Base-by-base conservation (phyloP, 2,329 filamentous ascomycete genomes). In the Penicillium sp. region DNA sequence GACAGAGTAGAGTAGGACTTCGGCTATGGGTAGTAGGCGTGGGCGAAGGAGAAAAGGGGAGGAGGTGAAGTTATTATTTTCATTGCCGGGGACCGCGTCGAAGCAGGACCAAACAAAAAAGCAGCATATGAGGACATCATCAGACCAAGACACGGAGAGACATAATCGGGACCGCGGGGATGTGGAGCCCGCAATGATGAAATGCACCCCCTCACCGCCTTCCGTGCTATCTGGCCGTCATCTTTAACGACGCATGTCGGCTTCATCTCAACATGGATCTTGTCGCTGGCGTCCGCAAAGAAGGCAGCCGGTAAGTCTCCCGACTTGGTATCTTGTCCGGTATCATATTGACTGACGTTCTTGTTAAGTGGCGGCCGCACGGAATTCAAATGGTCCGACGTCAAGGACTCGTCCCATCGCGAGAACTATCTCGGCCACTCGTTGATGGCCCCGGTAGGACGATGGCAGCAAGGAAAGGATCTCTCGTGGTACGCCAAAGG, bases 321-420 rank as follows among this genome's bases (percentile, higher is more conserved):
- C 2, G 14, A 7, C 28, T 36, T 11, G 3, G 27, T n/a, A 10
- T 10, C 2, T 35, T 27, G 14, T 20, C 45, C 13, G 9, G 11
- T 10, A 10, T 10, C 14, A 36, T 30, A 35, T 24, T 30, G 13
- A 27, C 51, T 58, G 54, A 61, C 38, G 44, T 13, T 38, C 50
- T 44, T 20, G 41, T 46, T 33, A 55, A 82, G 94, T 61, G 94
- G 94, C 66, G 94, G 94, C 54, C 81, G 80, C 68, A 88, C 88
- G 73, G 91, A 96, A 72, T 99, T 99, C 78, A 92, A 87, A 75
- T 97, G 94, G 94, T 89, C 92, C 60, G 91, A 96, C 62, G 92
- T 99, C 67, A 87, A 92, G 69, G 85, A 80, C 59, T 95, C 91
- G 44, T 77, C 82, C 20, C 92, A 96, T 67, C 91, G 94, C 71